These are phyloP conservation scores for Tolypocladium sp. DNA, from an alignment of 2,329 filamentous ascomycete species.

Conservation along the genomic window DNA sequence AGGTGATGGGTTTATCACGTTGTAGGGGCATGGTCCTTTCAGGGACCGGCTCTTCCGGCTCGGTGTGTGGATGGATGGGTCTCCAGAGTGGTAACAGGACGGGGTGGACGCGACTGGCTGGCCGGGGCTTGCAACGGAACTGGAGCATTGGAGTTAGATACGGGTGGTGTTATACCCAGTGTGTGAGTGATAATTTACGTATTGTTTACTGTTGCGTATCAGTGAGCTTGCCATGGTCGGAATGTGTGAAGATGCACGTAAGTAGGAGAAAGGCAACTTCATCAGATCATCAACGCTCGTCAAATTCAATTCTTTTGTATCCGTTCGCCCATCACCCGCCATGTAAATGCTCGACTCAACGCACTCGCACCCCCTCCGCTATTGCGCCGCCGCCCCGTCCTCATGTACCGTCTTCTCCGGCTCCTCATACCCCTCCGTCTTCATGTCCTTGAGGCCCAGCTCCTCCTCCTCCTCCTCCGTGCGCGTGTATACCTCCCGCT, in stretches of 20 bases:
- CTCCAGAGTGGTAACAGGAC: not conserved
- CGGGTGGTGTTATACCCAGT: conserved; percentile 2
- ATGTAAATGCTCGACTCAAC: not conserved
- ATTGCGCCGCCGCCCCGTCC: conserved; percentile 6
- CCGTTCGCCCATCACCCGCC: not conserved
- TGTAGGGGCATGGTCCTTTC: not conserved
- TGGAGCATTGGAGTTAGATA: not conserved
- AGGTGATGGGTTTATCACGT: not conserved
- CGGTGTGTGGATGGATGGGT: not conserved
- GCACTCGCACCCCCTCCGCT: not conserved
- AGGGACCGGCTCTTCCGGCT: not conserved
- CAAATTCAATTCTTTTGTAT: not conserved
- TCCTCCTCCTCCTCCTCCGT: conserved; percentile 93
- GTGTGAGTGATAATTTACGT: not conserved
- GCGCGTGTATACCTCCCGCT: conserved; percentile 71
- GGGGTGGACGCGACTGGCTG: not conserved
- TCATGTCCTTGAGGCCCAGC: conserved; percentile 85
- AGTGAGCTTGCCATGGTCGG: not conserved
- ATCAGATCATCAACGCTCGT: not conserved
- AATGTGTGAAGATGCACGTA: not conserved
- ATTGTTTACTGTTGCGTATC: not conserved
- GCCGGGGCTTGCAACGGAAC: not conserved
- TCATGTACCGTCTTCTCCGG: conserved; percentile 17
- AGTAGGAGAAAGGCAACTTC: not conserved
- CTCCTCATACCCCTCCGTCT: conserved; percentile 72